phyloP scores from a whole-genome alignment of 768 basidiomycete genomes.

The Austroboletus festivus region DNA sequence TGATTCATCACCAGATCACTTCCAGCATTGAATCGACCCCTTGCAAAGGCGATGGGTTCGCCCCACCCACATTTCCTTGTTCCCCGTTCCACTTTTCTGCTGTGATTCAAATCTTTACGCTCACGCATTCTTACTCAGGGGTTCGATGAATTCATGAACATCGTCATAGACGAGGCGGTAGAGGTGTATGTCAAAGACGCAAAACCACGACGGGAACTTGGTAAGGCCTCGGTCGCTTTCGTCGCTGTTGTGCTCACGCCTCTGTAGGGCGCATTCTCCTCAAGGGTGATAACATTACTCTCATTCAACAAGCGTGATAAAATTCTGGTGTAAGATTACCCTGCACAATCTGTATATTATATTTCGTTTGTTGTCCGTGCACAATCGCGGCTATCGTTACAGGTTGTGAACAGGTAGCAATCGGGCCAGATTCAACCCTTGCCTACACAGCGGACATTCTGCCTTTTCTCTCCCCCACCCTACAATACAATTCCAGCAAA shows the following conservation, averaged over 20 bases:
- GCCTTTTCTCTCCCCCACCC: slow-evolving; percentile 90
- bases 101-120: slow-evolving; percentile 7
- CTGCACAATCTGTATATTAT: too few species aligned
- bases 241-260: neutral
- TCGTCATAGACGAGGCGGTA: slow-evolving; percentile 89
- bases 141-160: slow-evolving; percentile 99
- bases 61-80: slow-evolving; percentile 5
- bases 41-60: slow-evolving; percentile 35
- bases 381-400: slow-evolving; percentile 41
- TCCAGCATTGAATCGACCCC: slow-evolving; percentile 40
- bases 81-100: too few species aligned
- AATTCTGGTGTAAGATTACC: slow-evolving; percentile 17
- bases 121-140: slow-evolving; percentile 54
- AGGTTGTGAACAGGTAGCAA: slow-evolving; percentile 84
- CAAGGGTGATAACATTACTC: slow-evolving; percentile 98
- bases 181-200: slow-evolving; percentile 91
- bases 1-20: slow-evolving; percentile 23
- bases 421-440: slow-evolving; percentile 63
- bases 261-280: slow-evolving; percentile 83
- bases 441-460: slow-evolving; percentile 86
- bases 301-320: slow-evolving; percentile 70
- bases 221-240: slow-evolving; percentile 35
- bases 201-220: slow-evolving; percentile 80
- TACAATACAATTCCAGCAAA: slow-evolving; percentile 87
- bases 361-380: too few species aligned